These are phyloP conservation scores for Pyrenophora graminea DNA, from an alignment of 2,329 filamentous ascomycete species.

Conservation along the genomic window DNA sequence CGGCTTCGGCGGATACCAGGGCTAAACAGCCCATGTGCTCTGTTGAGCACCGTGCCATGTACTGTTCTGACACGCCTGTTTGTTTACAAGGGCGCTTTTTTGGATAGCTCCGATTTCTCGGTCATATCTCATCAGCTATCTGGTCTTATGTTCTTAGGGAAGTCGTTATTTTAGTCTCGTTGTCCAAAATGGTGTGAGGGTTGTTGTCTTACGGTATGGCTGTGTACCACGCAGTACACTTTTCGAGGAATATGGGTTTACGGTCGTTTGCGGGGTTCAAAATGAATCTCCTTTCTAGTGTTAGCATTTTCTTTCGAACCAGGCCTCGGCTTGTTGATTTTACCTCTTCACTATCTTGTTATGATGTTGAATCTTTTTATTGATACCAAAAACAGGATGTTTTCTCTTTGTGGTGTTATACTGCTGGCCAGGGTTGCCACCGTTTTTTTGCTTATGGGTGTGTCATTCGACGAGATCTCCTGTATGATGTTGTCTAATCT, in stretches of 20 bases:
- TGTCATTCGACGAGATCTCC: constrained; percentile 1
- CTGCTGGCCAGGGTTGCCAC: neutral
- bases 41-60: constrained; percentile 36
- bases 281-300: constrained; percentile 35
- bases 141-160: constrained; percentile 38
- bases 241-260: constrained; percentile 29
- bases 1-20: constrained; percentile 65
- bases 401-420: constrained; percentile 6
- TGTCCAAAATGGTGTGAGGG: constrained; percentile 33
- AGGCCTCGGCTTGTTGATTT: constrained; percentile 17
- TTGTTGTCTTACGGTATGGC: constrained; percentile 25
- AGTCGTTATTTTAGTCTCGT: constrained; percentile 32
- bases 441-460: constrained; percentile 1
- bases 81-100: constrained; percentile 41
- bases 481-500: neutral
- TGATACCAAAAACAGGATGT: constrained; percentile 19
- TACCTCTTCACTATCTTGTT: constrained; percentile 28
- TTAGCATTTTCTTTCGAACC: constrained; percentile 18
- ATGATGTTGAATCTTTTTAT: constrained; percentile 29
- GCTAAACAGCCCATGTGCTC: constrained; percentile 46
- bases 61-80: constrained; percentile 42
- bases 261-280: constrained; percentile 23
- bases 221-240: constrained; percentile 31
- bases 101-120: constrained; percentile 44
- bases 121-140: constrained; percentile 37